Percentiles rank a stretch among this genome's conserved stretches.
Conservation (phyloP, 164 flowering plant genomes). For the Stephania japonica region DNA sequence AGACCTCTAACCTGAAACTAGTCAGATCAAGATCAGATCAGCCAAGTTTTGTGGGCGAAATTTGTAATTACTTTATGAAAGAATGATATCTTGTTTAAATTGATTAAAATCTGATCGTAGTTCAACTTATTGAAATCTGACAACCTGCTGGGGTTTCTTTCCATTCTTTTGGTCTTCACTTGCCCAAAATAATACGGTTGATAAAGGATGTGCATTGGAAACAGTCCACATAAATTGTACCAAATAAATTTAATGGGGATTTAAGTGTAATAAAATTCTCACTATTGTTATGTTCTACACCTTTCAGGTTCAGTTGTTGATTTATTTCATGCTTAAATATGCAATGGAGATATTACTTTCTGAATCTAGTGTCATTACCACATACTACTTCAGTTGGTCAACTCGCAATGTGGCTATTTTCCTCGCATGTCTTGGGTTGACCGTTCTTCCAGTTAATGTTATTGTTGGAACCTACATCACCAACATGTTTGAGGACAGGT, state of each 20-base stretch:
- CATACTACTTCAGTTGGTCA: conserved; percentile 69
- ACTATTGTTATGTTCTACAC: not conserved
- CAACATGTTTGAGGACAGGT: conserved; percentile 87
- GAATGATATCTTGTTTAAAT: not conserved
- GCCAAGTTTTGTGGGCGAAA: too few species aligned
- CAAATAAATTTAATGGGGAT: not conserved
- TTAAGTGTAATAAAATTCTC: not conserved
- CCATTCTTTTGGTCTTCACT: not conserved
- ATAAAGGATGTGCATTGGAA: not conserved
- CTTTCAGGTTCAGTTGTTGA: conserved; percentile 62
- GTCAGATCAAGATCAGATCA: too few species aligned
- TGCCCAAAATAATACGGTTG: not conserved
- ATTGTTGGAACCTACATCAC: conserved; percentile 74
- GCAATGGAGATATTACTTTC: conserved; percentile 82
- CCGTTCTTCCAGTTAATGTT: conserved; percentile 79
- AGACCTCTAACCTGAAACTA: too few species aligned
- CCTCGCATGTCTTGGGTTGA: conserved; percentile 79
- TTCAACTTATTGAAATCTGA: not conserved
- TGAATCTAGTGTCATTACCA: conserved; percentile 72
- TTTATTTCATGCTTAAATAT: conserved; percentile 89
- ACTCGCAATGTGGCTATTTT: conserved; percentile 59
- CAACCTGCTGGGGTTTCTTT: not conserved
- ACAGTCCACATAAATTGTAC: not conserved
- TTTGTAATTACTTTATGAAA: too few species aligned
- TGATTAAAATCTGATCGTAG: not conserved